These are phyloP conservation scores for Aspergillus novoparasiticus DNA, from an alignment of 2,329 filamentous ascomycete species.

Conservation along the genomic window DNA sequence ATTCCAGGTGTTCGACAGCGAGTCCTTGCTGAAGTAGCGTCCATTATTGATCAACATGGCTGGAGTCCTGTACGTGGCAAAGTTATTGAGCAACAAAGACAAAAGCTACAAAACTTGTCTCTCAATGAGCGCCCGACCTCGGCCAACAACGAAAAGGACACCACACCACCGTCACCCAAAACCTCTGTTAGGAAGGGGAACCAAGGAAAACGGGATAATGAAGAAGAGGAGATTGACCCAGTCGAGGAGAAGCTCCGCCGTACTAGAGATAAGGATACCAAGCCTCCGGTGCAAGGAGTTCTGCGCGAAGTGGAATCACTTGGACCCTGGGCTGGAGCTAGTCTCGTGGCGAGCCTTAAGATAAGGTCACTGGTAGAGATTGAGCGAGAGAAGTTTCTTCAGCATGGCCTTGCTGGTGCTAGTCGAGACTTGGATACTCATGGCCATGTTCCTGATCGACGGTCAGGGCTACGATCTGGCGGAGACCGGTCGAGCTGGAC, in stretches of 20 bases:
- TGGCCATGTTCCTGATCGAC: constrained; percentile 38
- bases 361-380: constrained; percentile 65
- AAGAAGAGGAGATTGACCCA: constrained; percentile 49
- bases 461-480: constrained; percentile 40
- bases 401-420: constrained; percentile 51
- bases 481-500: constrained; percentile 54
- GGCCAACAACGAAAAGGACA: constrained; percentile 11
- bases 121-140: constrained; percentile 27
- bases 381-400: constrained; percentile 64
- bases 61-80: constrained; percentile 79
- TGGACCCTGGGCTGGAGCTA: constrained; percentile 67
- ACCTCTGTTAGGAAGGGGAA: constrained; percentile 20
- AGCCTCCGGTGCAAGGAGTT: constrained; percentile 38
- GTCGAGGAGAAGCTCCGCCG: constrained; percentile 45
- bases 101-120: constrained; percentile 48
- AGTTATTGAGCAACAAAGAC: constrained; percentile 54
- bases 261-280: constrained; percentile 37
- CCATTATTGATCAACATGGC: constrained; percentile 66
- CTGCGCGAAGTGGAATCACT: constrained; percentile 62
- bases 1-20: constrained; percentile 79
- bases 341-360: constrained; percentile 60
- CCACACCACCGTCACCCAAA: constrained; percentile 19
- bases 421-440: constrained; percentile 44
- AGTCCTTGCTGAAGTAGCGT: constrained; percentile 72
- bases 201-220: constrained; percentile 16